Base-by-base conservation (phyloP, 2,329 filamentous ascomycete genomes). In the Curvularia verruculosa region DNA sequence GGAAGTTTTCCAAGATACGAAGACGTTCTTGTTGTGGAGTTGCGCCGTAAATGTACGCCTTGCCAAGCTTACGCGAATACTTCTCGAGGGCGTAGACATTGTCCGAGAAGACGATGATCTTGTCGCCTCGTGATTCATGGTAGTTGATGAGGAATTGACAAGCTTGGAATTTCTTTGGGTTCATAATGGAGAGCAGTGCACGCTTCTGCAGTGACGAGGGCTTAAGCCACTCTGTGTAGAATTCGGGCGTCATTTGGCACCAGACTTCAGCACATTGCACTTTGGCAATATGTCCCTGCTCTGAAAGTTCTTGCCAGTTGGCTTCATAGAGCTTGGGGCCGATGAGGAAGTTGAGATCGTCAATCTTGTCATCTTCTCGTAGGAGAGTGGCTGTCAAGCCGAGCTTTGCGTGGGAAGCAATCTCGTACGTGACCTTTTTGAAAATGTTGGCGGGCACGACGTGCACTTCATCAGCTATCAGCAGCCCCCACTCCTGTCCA, bases 171-270 rank as follows among this genome's bases (percentile, higher is more conserved):
- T 99, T 99, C 65, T 89, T 85, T 1, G 95, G 95, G 70, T 99
- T 99, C 93, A 99, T 98, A 64, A 96, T 96, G 69, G 95, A 97
- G 2, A 98, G 85, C 6, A 91, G 76, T 8, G 84, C 83, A 31
- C 85, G 82, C 74, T 89, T 89, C 59, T 87, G 82, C 15, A 86
- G 86, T 12, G 87, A 87, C 5, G 75, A 75, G 7, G 79, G 85
- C 52, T 85, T 83, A 58, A 98, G 85, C 78, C 98, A 99, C 75
- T 98, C 92, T 18, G 92, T 89, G 76, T 97, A 98, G 74, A 99
- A 99, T 68, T 99, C 95, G 0, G 93, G 95, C 0, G 95, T 96
- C 95, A 99, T 99, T 2, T 94, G 92, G 72, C 95, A 99, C 95
- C 95, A 99, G 6, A 99, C 95, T 77, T 99, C 95, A 13, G 95